Evolutionary conservation across 2,329 filamentous ascomycete species (phyloP), one percentile per base, ranked within the genome.

Genomic region (Paecilomyces fulvus): DNA sequence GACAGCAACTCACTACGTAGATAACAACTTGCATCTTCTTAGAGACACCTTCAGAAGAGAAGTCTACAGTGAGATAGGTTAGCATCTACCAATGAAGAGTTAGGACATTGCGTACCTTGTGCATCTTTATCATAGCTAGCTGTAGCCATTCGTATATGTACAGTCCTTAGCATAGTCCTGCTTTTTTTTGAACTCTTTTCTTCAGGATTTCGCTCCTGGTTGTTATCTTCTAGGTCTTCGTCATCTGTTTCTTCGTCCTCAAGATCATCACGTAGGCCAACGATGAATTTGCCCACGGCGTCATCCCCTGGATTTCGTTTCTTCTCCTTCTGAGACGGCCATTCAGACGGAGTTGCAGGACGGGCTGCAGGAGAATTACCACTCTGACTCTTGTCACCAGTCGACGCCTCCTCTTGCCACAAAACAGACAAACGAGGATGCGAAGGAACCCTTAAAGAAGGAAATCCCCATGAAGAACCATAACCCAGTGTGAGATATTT

Each of bases 401-500:
- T 52, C 25, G 49, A 50, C 10, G 62, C 58, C 21, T 63, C 37
- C 7, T 17, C 64, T 53, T 58, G 60, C 49, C 60, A 65, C 37
- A 67, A 60, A 56, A 63, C 61, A 54, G 66, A 64, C 54, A 65
- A 59, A 23, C 62, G 62, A 51, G 69, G 61, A 55, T 67, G 61
- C 3, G 65, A 56, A 12, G 62, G 61, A 33, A 63, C 54, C 10
- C 62, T 64, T 52, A 65, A 71, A 11, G 70, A 66, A 28, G 73
- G 69, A 53, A 75, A 65, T 17, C 73, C 71, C 77, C 77, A 80
- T 17, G 71, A 66, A 3, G 77, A 76, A 14, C 77, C 76, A 65
- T 80, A 80, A 8, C 77, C 77, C 21, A 79, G 65, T 21, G 76
- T 79, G 30, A 80, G 66, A 60, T 78, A 76, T 59, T 78, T 80